These are phyloP conservation scores for Ramaria rubella DNA, from an alignment of 768 basidiomycete species.

Conservation along the genomic window DNA sequence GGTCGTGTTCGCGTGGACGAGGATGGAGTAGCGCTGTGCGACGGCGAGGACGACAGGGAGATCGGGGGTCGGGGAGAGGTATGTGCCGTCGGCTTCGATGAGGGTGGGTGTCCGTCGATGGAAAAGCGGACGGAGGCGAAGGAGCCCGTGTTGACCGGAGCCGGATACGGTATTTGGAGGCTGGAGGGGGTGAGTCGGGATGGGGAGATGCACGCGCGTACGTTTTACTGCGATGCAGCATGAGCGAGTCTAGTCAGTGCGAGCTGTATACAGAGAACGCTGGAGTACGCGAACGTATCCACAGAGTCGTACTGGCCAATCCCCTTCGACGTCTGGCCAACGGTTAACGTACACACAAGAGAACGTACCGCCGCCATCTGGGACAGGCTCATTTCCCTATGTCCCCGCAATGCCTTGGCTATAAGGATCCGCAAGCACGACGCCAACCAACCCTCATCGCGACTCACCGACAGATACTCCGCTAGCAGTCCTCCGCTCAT, in stretches of 20 bases:
- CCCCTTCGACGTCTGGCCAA: conserved; percentile 27
- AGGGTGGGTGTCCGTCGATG: conserved; percentile 41
- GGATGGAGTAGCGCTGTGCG: too few relatives aligned
- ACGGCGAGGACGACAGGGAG: too few relatives aligned
- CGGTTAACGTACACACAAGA: neutral
- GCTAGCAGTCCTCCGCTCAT: conserved; percentile 21
- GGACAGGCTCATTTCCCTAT: neutral
- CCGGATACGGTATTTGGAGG: conserved; percentile 38
- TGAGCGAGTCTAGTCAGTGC: conserved; percentile 17
- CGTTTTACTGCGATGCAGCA: conserved; percentile 29
- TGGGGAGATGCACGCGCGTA: neutral
- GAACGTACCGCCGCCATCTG: neutral
- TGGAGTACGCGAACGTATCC: conserved; percentile 23
- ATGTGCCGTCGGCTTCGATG: conserved; percentile 43
- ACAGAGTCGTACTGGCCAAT: conserved; percentile 29
- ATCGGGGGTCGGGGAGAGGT: conserved; percentile 33
- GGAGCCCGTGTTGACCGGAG: conserved; percentile 41
- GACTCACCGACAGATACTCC: conserved; percentile 19
- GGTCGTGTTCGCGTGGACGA: conserved; percentile 38
- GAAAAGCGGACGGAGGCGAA: conserved; percentile 41
- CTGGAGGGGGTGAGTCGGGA: neutral
- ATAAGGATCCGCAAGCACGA: too few relatives aligned
- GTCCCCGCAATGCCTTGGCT: neutral
- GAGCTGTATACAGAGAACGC: conserved; percentile 11
- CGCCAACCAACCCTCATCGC: too few relatives aligned